Percentiles rank a stretch among this genome's conserved stretches.
phyloP scores from a whole-genome alignment of 208 protist genomes.

The Balamuthia mandrillaris region DNA sequence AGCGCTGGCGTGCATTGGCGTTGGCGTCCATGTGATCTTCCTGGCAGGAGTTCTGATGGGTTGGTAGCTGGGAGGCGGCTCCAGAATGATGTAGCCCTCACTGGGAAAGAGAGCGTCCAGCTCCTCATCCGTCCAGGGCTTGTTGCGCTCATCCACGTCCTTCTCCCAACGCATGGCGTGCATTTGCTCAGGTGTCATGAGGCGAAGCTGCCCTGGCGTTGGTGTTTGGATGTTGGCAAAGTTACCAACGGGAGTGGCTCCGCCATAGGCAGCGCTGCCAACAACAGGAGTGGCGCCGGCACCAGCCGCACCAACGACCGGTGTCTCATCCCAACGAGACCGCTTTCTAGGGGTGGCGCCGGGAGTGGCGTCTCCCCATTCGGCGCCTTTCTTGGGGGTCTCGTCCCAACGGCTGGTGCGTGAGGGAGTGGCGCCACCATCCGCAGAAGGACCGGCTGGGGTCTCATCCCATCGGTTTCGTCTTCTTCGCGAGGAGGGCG shows the following conservation, averaged over 20 bases:
- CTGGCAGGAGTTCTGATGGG: conserved; percentile 77
- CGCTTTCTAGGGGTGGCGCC: background rate
- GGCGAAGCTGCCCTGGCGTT: background rate
- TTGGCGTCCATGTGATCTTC: conserved; percentile 76
- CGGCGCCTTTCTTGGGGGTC: conserved; percentile 27
- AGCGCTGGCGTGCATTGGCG: conserved; percentile 45
- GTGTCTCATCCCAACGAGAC: conserved; percentile 76
- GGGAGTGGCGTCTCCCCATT: conserved; percentile 56
- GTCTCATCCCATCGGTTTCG: conserved; percentile 68
- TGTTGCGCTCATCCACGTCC: conserved; percentile 83
- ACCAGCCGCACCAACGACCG: background rate
- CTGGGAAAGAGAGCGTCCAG: conserved; percentile 78
- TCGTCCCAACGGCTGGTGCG: conserved; percentile 42
- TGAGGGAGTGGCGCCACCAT: background rate
- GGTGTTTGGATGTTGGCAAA: conserved; percentile 44
- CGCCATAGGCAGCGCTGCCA: background rate
- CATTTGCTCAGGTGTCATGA: conserved; percentile 67
- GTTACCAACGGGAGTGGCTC: conserved; percentile 39
- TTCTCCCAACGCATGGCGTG: conserved; percentile 48
- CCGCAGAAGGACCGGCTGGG: conserved; percentile 28
- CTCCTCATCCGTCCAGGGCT: conserved; percentile 81
- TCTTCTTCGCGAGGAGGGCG: background rate
- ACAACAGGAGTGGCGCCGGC: conserved; percentile 30
- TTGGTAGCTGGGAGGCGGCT: conserved; percentile 74
- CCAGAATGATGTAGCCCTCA: conserved; percentile 75